phyloP scores from a whole-genome alignment of 768 basidiomycete genomes.

The Suillus bovinus region DNA sequence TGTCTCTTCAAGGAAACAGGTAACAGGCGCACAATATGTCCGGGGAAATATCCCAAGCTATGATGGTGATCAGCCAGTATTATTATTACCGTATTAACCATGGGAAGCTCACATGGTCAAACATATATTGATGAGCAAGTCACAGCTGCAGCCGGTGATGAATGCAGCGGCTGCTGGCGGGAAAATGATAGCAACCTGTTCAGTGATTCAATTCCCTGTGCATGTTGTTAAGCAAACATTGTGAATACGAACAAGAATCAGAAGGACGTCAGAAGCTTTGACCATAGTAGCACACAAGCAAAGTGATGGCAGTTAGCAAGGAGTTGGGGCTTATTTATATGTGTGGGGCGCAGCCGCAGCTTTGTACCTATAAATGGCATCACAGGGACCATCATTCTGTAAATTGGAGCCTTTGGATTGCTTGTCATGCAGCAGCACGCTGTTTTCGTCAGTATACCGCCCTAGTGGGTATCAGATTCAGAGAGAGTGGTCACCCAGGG shows the following conservation, averaged over 20 bases:
- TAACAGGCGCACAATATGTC: constrained; percentile 44
- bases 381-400: too few species aligned
- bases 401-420: too few species aligned
- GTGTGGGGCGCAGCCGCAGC: background rate
- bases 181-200: constrained; percentile 74
- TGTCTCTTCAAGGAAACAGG: background rate
- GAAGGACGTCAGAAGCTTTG: constrained; percentile 70
- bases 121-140: constrained; percentile 81
- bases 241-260: constrained; percentile 63
- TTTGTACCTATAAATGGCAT: too few species aligned
- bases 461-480: too few species aligned
- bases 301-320: background rate
- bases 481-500: too few species aligned
- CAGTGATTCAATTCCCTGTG: background rate
- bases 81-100: background rate
- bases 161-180: constrained; percentile 80
- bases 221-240: background rate
- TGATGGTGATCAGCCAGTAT: constrained; percentile 7
- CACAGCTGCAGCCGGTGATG: constrained; percentile 81
- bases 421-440: too few species aligned
- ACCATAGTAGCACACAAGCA: constrained; percentile 32
- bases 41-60: constrained; percentile 79
- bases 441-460: too few species aligned
- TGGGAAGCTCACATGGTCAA: constrained; percentile 63
- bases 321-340: background rate